These are phyloP conservation scores for Fusarium sarcochroum DNA, from an alignment of 2,329 filamentous ascomycete species.

Conservation along the genomic window DNA sequence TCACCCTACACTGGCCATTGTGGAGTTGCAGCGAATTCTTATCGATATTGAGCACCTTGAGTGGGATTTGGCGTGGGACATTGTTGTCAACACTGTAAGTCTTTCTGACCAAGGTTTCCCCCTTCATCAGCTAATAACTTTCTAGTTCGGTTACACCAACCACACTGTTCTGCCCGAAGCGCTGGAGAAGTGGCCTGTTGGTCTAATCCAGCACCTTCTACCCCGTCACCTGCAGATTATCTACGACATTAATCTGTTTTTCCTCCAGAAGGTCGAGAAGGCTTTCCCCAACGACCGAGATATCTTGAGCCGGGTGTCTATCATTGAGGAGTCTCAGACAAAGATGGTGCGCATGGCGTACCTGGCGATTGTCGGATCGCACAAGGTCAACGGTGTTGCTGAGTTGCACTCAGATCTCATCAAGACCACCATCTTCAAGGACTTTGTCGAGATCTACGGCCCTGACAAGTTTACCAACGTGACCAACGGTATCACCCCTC, in stretches of 20 bases:
- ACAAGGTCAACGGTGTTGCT: constrained; percentile 99
- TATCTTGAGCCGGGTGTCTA: constrained; percentile 87
- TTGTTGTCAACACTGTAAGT: constrained; percentile 77
- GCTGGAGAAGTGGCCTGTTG: constrained; percentile 98
- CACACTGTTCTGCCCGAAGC: constrained; percentile 98
- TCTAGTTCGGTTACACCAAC: constrained; percentile 93
- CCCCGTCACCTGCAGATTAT: constrained; percentile 97
- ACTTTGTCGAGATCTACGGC: constrained; percentile 95
- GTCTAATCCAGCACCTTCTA: constrained; percentile 90
- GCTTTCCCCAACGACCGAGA: constrained; percentile 91
- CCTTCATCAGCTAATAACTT: constrained; percentile 26
- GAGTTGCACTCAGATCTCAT: constrained; percentile 98
- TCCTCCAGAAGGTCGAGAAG: constrained; percentile 92
- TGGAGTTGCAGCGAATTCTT: constrained; percentile 94
- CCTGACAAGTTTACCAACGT: constrained; percentile 99
- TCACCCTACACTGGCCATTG: constrained; percentile 94
- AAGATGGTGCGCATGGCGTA: constrained; percentile 99
- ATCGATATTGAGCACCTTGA: constrained; percentile 90
- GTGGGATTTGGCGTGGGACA: constrained; percentile 93
- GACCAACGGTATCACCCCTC: constrained; percentile 96
- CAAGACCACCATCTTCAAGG: constrained; percentile 99
- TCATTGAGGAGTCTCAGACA: constrained; percentile 95
- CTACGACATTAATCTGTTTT: constrained; percentile 96
- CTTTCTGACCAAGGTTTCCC: not conserved
- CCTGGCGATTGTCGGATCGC: constrained; percentile 94